Conservation (phyloP, 2,329 filamentous ascomycete genomes). For the Beauveria bassiana region DNA sequence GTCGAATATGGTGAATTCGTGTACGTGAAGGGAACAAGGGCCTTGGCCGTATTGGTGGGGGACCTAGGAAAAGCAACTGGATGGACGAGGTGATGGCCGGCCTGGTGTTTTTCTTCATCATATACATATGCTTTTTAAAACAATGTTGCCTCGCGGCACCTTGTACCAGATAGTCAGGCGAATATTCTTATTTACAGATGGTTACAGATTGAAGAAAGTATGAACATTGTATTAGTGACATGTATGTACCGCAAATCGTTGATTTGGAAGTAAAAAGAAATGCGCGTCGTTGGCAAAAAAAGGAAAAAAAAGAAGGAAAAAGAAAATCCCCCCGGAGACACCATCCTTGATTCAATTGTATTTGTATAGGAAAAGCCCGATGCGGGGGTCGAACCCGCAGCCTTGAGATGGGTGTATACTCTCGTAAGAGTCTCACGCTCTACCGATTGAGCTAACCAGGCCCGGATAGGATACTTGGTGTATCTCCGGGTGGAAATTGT, state of each 20-base stretch:
- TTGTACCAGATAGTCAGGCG: constrained; percentile 20
- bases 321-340: constrained; percentile 39
- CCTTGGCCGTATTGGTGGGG: not conserved
- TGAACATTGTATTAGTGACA: too few species aligned
- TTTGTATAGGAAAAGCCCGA: constrained; percentile 30
- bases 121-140: constrained; percentile 20
- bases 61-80: not conserved
- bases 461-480: not conserved
- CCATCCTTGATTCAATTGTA: not conserved
- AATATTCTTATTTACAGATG: not conserved
- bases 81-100: not conserved
- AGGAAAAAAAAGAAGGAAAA: not conserved
- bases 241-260: too few species aligned
- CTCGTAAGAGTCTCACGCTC: constrained; percentile 61
- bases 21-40: not conserved
- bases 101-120: constrained; percentile 2
- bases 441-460: constrained; percentile 59
- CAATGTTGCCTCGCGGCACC: constrained; percentile 42
- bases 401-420: constrained; percentile 36
- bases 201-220: too few species aligned
- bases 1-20: not conserved
- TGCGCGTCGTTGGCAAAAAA: not conserved
- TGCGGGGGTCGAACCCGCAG: constrained; percentile 45
- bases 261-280: not conserved
- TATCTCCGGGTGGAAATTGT: too few species aligned